phyloP scores from a whole-genome alignment of 2,329 filamentous ascomycete genomes.

The Fusarium odoratissimum region DNA sequence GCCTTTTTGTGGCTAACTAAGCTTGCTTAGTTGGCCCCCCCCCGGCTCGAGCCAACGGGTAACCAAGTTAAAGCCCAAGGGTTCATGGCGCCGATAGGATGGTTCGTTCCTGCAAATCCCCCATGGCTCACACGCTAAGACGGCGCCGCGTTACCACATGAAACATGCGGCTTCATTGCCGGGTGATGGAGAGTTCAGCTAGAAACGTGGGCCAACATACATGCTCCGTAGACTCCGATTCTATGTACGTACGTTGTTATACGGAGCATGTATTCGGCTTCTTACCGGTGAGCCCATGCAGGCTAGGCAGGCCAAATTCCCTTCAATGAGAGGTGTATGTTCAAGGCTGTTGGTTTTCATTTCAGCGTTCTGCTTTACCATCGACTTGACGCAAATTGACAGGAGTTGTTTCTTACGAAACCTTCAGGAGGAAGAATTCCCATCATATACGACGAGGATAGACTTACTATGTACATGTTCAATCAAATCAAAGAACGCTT shows the following conservation, averaged over 20 bases:
- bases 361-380: background rate
- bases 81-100: constrained; percentile 37
- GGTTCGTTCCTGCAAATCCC: constrained; percentile 40
- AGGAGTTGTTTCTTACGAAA: background rate
- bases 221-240: background rate
- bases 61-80: background rate
- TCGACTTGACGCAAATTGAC: background rate
- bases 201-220: background rate
- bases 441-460: background rate
- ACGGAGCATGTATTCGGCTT: background rate
- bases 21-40: no score
- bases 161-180: constrained; percentile 36
- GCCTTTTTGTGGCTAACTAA: no score
- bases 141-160: constrained; percentile 34
- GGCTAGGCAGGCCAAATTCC: background rate
- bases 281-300: background rate
- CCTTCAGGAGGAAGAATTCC: background rate
- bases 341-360: background rate
- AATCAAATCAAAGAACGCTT: background rate
- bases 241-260: background rate
- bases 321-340: background rate
- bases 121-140: constrained; percentile 31
- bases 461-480: background rate
- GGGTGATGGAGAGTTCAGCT: constrained; percentile 15
- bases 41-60: no score